Evolutionary conservation across 148 eudicot genomes (phyloP).

Genomic region (Cornus suecica): DNA sequence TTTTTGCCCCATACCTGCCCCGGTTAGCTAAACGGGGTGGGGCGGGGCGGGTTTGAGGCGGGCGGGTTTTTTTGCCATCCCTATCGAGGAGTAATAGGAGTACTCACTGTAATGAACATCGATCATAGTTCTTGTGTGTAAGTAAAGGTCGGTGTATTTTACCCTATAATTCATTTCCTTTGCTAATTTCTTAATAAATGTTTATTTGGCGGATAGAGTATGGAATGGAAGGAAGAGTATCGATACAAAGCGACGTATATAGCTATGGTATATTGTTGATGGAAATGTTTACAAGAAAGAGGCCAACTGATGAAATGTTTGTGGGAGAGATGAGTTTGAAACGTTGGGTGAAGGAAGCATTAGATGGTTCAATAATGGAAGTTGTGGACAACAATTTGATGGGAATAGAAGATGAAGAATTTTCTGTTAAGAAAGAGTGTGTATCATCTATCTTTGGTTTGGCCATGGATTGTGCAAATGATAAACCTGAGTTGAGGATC

Average conservation of each 20-base stretch:
- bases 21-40: too few relatives aligned
- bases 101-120: too few relatives aligned
- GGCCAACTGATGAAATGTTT: constrained; percentile 17
- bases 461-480: constrained; percentile 9
- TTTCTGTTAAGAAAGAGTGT: constrained; percentile 1
- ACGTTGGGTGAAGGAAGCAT: constrained; percentile 9
- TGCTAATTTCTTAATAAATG: not conserved
- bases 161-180: not conserved
- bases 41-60: too few relatives aligned
- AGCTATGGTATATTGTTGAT: constrained; percentile 20
- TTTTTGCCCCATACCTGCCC: too few relatives aligned
- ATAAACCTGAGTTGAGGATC: constrained; percentile 1
- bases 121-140: too few relatives aligned
- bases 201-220: constrained; percentile 11
- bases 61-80: too few relatives aligned
- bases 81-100: too few relatives aligned
- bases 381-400: constrained; percentile 12
- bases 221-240: constrained; percentile 23
- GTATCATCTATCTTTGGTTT: constrained; percentile 7
- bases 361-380: not conserved
- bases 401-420: not conserved
- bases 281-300: constrained; percentile 23
- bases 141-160: too few relatives aligned
- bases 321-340: constrained; percentile 12
- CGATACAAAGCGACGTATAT: constrained; percentile 16